Evolutionary conservation across 2,329 filamentous ascomycete genomes (phyloP).

Genomic region (Paecilomyces fulvus): DNA sequence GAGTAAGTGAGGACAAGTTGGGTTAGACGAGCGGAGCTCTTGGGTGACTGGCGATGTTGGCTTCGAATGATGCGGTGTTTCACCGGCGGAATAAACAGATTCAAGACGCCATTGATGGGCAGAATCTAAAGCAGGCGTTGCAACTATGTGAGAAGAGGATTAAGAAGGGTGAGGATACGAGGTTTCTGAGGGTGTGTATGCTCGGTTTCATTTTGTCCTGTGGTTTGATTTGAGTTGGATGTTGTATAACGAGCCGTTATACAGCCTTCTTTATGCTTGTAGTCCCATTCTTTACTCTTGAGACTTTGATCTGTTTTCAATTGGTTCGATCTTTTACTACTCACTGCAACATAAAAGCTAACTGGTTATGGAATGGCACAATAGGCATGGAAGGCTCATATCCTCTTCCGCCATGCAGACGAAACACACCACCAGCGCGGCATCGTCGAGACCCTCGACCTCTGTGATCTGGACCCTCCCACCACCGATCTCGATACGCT

Average conservation of each 20-base stretch:
- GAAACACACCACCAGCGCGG: conserved; percentile 35
- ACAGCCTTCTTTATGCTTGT: neutral
- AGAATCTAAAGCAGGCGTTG: conserved; percentile 42
- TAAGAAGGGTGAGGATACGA: conserved; percentile 46
- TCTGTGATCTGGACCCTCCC: conserved; percentile 35
- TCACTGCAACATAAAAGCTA: neutral
- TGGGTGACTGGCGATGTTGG: conserved; percentile 17
- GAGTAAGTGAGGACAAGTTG: neutral
- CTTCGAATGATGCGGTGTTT: conserved; percentile 31
- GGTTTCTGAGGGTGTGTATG: conserved; percentile 29
- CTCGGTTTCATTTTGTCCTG: neutral
- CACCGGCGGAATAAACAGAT: conserved; percentile 41
- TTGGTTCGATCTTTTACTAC: neutral
- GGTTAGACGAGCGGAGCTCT: neutral
- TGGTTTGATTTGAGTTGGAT: neutral
- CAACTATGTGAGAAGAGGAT: conserved; percentile 44
- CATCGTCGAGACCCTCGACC: conserved; percentile 32
- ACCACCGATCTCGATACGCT: conserved; percentile 38
- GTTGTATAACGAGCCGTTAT: neutral
- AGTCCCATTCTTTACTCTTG: neutral
- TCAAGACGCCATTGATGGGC: conserved; percentile 40
- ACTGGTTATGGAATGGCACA: conserved; percentile 4
- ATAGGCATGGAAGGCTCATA: conserved; percentile 37
- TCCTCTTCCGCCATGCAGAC: conserved; percentile 34
- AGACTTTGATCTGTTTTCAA: no score